Evolutionary conservation across 768 basidiomycete species (phyloP).

Genomic region (Suillus luteus): DNA sequence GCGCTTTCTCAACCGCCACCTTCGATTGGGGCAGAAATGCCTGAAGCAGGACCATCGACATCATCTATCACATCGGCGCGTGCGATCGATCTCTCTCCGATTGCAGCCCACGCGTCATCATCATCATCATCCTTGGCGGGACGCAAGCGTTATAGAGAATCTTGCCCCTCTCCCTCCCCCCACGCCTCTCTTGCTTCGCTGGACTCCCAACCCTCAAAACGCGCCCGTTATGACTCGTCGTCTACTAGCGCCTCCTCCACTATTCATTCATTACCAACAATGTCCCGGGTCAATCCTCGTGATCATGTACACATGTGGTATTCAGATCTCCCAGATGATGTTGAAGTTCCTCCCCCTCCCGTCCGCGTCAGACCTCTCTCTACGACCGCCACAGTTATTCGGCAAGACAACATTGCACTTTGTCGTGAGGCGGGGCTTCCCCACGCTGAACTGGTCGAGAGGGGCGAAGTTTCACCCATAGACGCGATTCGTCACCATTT

Average conservation of each 20-base stretch:
- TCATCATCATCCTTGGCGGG: background rate
- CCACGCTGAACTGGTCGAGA: slow-evolving; percentile 2
- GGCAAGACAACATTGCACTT: slow-evolving; percentile 17
- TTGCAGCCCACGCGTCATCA: background rate
- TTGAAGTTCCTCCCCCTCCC: background rate
- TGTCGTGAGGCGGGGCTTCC: slow-evolving; percentile 5
- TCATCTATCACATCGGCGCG: background rate
- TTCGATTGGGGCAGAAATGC: background rate
- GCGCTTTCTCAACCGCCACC: background rate
- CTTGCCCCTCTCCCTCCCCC: slow-evolving; percentile 8
- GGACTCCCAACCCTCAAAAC: slow-evolving; percentile 7
- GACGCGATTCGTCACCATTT: slow-evolving; percentile 10
- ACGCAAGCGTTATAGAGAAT: slow-evolving; percentile 10
- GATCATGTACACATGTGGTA: slow-evolving; percentile 16
- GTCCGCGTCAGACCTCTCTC: background rate
- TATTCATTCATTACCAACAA: background rate
- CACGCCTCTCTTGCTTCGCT: slow-evolving; percentile 2
- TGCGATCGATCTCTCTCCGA: background rate
- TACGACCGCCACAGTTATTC: slow-evolving; percentile 8
- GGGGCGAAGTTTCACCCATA: background rate
- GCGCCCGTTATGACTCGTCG: slow-evolving; percentile 3
- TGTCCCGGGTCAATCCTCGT: background rate
- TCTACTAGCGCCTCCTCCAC: slow-evolving; percentile 11
- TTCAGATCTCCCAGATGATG: slow-evolving; percentile 12
- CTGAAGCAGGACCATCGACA: background rate